Conservation (phyloP, 208 protist species). For the Wallacemonas sp. region DNA sequence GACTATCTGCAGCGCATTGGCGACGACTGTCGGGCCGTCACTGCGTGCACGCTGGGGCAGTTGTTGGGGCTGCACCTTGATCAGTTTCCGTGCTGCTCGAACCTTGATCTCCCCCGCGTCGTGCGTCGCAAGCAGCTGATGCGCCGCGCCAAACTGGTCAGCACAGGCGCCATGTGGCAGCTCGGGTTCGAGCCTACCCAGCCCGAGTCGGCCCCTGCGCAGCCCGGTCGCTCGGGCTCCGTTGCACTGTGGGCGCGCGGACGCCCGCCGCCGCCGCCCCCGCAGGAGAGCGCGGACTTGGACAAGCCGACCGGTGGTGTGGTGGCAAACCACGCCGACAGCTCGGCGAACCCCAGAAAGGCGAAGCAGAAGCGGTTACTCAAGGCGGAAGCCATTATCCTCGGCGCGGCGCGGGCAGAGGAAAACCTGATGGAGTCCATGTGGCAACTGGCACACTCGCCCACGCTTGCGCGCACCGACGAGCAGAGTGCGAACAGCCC, state of each 20-base stretch:
- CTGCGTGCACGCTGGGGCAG: conserved; percentile 28
- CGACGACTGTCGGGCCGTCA: conserved; percentile 44
- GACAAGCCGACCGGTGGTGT: too few species aligned
- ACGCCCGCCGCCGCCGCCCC: background rate
- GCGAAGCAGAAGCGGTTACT: conserved; percentile 30
- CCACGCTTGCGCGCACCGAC: background rate
- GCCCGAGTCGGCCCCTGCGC: background rate
- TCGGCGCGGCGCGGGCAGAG: conserved; percentile 37
- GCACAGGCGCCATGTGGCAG: conserved; percentile 32
- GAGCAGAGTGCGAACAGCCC: conserved; percentile 13
- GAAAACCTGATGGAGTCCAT: conserved; percentile 32
- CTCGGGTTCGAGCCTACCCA: conserved; percentile 25
- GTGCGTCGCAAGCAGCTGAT: conserved; percentile 26
- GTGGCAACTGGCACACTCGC: conserved; percentile 22
- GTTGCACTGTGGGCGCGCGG: conserved; percentile 4
- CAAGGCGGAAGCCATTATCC: conserved; percentile 38
- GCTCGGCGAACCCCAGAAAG: background rate
- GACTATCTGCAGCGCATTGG: conserved; percentile 59
- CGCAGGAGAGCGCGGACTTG: background rate
- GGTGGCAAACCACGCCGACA: background rate
- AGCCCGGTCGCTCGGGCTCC: conserved; percentile 2
- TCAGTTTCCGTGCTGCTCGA: conserved; percentile 44
- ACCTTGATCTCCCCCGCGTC: conserved; percentile 27
- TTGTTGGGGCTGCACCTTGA: conserved; percentile 37
- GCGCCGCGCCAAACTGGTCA: conserved; percentile 35